Evolutionary conservation across 192 early-diverging fungal genomes (phyloP), one percentile per base, ranked within the genome.

Genomic region (Backusella liffmaniae): DNA sequence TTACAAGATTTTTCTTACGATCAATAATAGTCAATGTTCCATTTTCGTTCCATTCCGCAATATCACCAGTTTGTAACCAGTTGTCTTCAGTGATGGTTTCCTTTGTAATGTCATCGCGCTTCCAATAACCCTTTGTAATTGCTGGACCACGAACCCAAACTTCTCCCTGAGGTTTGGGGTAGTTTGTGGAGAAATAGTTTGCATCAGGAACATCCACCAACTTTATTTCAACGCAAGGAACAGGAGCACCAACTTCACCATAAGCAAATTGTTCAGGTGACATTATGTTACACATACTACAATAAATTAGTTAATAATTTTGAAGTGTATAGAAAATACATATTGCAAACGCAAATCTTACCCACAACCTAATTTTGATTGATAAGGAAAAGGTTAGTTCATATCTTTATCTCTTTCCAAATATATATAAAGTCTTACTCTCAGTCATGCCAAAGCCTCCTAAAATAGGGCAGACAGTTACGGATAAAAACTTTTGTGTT

Each of bases 1-100:
- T 98, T 75, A 98, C 92, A 71, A 98, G 88, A 83, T 97, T 98
- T 88, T 95, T 95, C 78, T 90, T 91, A 49, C 97, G 88, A 82
- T 98, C 97, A 79, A 98, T 95, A 69, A 98, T 90, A n/a, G 84
- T 79, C 30, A 98, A 78, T 41, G 88, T 88, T 51, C 95, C 95
- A 76, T 91, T 90, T 4, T 86, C 79, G 66, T 88, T 83, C 91
- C 91, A 93, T 85, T 93, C 90, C 68, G 90, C 97, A 84, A 98
- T 92, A 84, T 96, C 96, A 72, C 96, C 96, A 21, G 95, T 96
- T 81, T 82, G 88, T 70, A 97, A 81, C 96, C 96, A 97, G 26
- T 92, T 93, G 76, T 95, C 95, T 18, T 75, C 81, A 13, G 88
- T 93, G 42, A 95, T 68, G 0, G 86, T 84, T 66, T 94, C 89